These are phyloP conservation scores for Picochlorum costavermella DNA, from an alignment of 139 green algal species.

Conservation along the genomic window DNA sequence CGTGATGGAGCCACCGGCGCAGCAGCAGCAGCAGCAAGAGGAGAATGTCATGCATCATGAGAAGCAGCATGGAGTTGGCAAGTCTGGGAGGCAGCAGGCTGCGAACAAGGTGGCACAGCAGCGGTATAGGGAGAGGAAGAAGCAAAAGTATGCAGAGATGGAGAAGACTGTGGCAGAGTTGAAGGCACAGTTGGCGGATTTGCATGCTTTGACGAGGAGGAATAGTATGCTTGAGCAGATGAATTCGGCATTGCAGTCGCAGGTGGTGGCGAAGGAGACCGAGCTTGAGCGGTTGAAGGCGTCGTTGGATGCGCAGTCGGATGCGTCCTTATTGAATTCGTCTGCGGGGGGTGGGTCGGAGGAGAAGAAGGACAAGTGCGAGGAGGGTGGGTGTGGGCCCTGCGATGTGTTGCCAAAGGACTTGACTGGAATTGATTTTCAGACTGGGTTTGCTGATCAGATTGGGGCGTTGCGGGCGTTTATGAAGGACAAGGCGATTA, in stretches of 20 bases:
- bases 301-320: conserved; percentile 6
- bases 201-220: conserved; percentile 14
- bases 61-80: neutral
- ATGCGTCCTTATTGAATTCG: neutral
- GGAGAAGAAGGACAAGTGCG: neutral
- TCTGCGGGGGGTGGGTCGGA: neutral
- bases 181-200: neutral
- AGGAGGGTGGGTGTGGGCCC: neutral
- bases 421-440: conserved; percentile 24
- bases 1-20: conserved; percentile 30
- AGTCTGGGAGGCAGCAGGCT: conserved; percentile 25
- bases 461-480: conserved; percentile 10
- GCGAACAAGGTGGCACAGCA: conserved; percentile 36
- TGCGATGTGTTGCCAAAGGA: conserved; percentile 22
- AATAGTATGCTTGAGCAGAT: conserved; percentile 30
- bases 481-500: conserved; percentile 17
- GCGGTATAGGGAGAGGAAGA: conserved; percentile 39
- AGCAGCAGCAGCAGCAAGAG: conserved; percentile 31
- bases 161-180: conserved; percentile 19
- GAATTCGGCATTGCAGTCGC: conserved; percentile 21
- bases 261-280: conserved; percentile 19
- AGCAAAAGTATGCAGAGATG: conserved; percentile 31
- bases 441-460: conserved; percentile 19
- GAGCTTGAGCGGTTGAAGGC: conserved; percentile 29
- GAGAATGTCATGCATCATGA: conserved; percentile 14